Base-by-base conservation (phyloP, 352 stramenopile genomes). In the Pythium phragmitis region DNA sequence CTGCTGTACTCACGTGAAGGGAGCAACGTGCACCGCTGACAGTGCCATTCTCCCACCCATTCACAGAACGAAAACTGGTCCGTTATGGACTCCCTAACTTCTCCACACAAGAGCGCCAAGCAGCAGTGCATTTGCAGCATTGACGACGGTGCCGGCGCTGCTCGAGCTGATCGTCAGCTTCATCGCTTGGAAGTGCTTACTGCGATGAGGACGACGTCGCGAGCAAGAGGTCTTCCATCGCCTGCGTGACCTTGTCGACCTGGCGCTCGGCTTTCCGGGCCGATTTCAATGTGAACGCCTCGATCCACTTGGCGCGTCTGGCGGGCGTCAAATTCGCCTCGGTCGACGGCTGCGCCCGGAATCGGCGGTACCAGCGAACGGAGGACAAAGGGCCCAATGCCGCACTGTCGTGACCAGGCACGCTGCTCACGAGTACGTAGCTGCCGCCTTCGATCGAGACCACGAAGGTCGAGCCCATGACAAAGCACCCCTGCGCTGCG, bases 161-260 rank as follows among this genome's bases (percentile, higher is more conserved):
- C 21, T 21, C 21, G 21, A 21, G 21, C 21, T 21, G 21, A 21
- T 21, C 21, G 21, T 21, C 21, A 21, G 21, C 21, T 0, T 21
- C 21, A 21, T 21, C 1, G 21, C 21, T 21, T 21, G 21, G 21
- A 21, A 1, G 21, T 21, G 21, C 21, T 21, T 46, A n/a, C 13
- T 4, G 6, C 7, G 17, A 7, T 46, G 9, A 17, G 39, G 39
- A 19, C 39, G 39, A 19, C 39, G 37, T 21, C 17, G 4, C 21
- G 11, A 53, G 47, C 47, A 53, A 9, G 47, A 53, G 47, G 13
- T 34, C 36, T 17, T 53, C 47, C 21, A 53, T 36, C 23, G 47
- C 11, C 23, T 37, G 47, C 9, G 47, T 33, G 26, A 53, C 16
- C 13, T 36, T 37, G 23, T 53, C 47, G 21, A 53, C 47, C 47